Evolutionary conservation across 2,329 filamentous ascomycete species (phyloP).

Genomic region (Zymoseptoria passerinii): DNA sequence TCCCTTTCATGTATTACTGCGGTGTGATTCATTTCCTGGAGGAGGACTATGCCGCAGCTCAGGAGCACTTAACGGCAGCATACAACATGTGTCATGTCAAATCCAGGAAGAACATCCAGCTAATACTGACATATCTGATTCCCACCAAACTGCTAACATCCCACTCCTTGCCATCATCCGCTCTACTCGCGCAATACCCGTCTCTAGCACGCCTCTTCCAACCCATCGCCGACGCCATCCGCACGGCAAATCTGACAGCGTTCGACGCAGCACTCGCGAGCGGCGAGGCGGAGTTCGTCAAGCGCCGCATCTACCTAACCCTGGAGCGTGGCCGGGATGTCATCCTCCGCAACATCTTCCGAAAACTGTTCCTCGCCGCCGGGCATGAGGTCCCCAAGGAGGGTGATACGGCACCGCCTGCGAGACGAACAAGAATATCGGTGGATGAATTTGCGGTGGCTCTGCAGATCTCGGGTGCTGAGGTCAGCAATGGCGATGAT

Average conservation of each 20-base stretch:
- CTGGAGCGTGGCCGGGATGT: slow-evolving; percentile 89
- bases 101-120: slow-evolving; percentile 68
- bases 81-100: slow-evolving; percentile 71
- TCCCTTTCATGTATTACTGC: slow-evolving; percentile 94
- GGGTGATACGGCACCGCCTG: slow-evolving; percentile 47
- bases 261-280: slow-evolving; percentile 76
- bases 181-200: slow-evolving; percentile 67
- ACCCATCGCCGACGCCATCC: slow-evolving; percentile 71
- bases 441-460: slow-evolving; percentile 79
- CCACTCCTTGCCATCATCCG: slow-evolving; percentile 68
- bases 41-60: slow-evolving; percentile 80
- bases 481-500: slow-evolving; percentile 46
- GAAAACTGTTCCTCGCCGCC: slow-evolving; percentile 80
- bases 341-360: slow-evolving; percentile 78
- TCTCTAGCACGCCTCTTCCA: slow-evolving; percentile 68
- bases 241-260: slow-evolving; percentile 67
- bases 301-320: slow-evolving; percentile 85
- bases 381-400: slow-evolving; percentile 75
- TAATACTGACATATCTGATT: slow-evolving; percentile 90
- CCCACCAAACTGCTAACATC: slow-evolving; percentile 84
- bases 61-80: slow-evolving; percentile 70
- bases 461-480: slow-evolving; percentile 58
- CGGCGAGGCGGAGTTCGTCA: slow-evolving; percentile 88
- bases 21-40: slow-evolving; percentile 91
- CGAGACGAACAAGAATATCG: slow-evolving; percentile 65